Evolutionary conservation across 2,329 filamentous ascomycete species (phyloP).

Genomic region (Ophiocordyceps unilateralis): DNA sequence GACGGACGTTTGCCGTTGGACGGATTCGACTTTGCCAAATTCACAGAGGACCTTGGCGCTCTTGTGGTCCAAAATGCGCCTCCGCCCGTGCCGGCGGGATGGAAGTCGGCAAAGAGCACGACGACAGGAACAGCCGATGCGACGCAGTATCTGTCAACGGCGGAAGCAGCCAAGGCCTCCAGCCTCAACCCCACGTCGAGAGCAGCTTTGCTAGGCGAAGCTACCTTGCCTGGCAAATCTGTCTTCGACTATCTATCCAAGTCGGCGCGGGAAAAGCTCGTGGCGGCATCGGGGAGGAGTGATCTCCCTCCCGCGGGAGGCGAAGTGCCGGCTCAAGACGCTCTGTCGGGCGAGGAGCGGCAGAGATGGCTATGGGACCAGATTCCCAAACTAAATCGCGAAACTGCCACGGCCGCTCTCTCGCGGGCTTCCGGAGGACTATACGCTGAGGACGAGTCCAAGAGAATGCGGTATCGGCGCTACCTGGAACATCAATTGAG

Average conservation of each 20-base stretch:
- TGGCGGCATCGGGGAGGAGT: slow-evolving; percentile 52
- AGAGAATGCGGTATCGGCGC: slow-evolving; percentile 61
- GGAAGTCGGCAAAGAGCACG: slow-evolving; percentile 44
- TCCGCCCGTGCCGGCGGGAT: slow-evolving; percentile 52
- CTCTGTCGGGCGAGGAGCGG: slow-evolving; percentile 44
- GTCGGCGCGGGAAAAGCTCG: slow-evolving; percentile 60
- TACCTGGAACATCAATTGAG: slow-evolving; percentile 63
- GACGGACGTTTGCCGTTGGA: slow-evolving; percentile 67
- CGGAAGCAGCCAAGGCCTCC: slow-evolving; percentile 63
- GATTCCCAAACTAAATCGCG: slow-evolving; percentile 47
- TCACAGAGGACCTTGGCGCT: slow-evolving; percentile 19
- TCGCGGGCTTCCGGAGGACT: slow-evolving; percentile 49
- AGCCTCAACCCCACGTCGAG: slow-evolving; percentile 59
- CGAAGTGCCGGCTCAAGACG: slow-evolving; percentile 52
- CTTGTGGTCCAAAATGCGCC: slow-evolving; percentile 33
- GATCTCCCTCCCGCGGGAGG: slow-evolving; percentile 64
- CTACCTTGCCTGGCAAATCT: slow-evolving; percentile 67
- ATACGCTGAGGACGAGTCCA: slow-evolving; percentile 67
- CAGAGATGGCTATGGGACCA: slow-evolving; percentile 38
- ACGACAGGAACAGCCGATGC: slow-evolving; percentile 1
- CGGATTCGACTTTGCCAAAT: slow-evolving; percentile 58
- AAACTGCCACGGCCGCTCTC: slow-evolving; percentile 51
- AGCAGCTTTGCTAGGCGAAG: slow-evolving; percentile 66
- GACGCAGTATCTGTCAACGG: slow-evolving; percentile 41
- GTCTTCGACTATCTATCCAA: slow-evolving; percentile 85